phyloP scores from a whole-genome alignment of 1,284 basidiomycete genomes.

The Porogramme epimiltina region DNA sequence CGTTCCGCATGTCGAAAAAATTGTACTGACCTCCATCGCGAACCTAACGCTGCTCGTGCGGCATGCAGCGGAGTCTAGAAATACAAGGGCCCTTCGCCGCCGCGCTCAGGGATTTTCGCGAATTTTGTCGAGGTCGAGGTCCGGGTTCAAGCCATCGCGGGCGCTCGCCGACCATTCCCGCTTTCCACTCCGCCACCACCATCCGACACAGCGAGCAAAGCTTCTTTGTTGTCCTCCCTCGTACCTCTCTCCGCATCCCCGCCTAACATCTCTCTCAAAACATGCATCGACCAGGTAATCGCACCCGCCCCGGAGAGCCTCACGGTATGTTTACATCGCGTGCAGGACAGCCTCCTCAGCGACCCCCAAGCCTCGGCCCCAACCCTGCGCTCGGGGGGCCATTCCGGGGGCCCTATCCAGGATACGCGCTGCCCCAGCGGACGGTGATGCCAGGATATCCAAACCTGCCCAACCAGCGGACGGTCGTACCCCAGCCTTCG shows the following conservation, averaged over 20 bases:
- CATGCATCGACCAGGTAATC: constrained; percentile 42
- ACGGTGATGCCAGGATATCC: constrained; percentile 56
- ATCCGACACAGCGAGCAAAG: constrained; percentile 22
- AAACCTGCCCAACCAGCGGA: constrained; percentile 58
- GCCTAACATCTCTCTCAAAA: constrained; percentile 10
- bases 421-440: constrained; percentile 65
- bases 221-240: constrained; percentile 19
- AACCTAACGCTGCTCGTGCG: neutral
- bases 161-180: constrained; percentile 21
- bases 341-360: constrained; percentile 76
- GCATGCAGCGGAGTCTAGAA: constrained; percentile 17
- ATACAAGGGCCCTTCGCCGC: constrained; percentile 7
- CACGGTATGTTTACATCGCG: constrained; percentile 29
- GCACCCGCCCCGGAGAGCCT: constrained; percentile 18
- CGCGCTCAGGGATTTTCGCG: neutral
- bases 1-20: constrained; percentile 1
- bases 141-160: constrained; percentile 21
- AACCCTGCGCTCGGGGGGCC: constrained; percentile 57
- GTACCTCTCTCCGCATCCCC: constrained; percentile 6
- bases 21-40: constrained; percentile 35
- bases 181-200: constrained; percentile 26
- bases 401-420: constrained; percentile 65
- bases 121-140: constrained; percentile 13
- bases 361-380: constrained; percentile 72
- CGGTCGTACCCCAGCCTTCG: constrained; percentile 62